Conservation (phyloP, 495 filamentous ascomycete genomes). For the Acidiella bohemica region DNA sequence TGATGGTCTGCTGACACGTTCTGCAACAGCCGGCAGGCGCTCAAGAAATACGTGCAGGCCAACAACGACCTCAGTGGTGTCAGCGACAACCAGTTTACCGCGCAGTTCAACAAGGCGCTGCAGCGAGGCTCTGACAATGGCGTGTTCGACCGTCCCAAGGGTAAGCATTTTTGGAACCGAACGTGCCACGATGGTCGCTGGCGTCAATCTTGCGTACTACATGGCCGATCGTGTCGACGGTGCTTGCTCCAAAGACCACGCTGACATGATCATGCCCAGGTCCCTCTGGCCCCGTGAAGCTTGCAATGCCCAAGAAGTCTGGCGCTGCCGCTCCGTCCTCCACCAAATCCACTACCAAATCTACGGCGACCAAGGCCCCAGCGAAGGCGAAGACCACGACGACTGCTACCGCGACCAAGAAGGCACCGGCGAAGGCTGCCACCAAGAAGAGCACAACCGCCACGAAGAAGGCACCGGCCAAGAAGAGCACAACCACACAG, state of each 20-base stretch:
- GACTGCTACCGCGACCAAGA: conserved; percentile 22
- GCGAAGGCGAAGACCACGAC: conserved; percentile 6
- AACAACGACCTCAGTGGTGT: conserved; percentile 78
- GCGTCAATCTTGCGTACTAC: not conserved
- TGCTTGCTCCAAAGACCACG: conserved; percentile 1
- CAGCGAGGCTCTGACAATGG: conserved; percentile 79
- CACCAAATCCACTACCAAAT: conserved; percentile 23
- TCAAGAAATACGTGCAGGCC: conserved; percentile 95
- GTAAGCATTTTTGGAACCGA: conserved; percentile 41
- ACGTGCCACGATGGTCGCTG: conserved; percentile 1
- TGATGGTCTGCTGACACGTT: conserved; percentile 21
- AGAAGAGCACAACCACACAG: conserved; percentile 44
- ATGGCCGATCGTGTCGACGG: no score
- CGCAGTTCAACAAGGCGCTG: conserved; percentile 86
- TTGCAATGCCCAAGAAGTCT: conserved; percentile 62
- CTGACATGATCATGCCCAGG: conserved; percentile 44
- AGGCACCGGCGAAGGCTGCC: conserved; percentile 29
- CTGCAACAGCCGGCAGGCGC: conserved; percentile 63
- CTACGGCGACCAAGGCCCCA: conserved; percentile 19
- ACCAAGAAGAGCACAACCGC: conserved; percentile 32
- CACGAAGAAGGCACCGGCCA: conserved; percentile 36
- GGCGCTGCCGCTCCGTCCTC: conserved; percentile 4
- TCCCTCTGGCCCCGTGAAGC: conserved; percentile 88
- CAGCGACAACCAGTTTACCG: conserved; percentile 63
- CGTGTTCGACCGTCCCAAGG: conserved; percentile 87